Evolutionary conservation across 768 basidiomycete species (phyloP).

Genomic region (Steccherinum ochraceum): DNA sequence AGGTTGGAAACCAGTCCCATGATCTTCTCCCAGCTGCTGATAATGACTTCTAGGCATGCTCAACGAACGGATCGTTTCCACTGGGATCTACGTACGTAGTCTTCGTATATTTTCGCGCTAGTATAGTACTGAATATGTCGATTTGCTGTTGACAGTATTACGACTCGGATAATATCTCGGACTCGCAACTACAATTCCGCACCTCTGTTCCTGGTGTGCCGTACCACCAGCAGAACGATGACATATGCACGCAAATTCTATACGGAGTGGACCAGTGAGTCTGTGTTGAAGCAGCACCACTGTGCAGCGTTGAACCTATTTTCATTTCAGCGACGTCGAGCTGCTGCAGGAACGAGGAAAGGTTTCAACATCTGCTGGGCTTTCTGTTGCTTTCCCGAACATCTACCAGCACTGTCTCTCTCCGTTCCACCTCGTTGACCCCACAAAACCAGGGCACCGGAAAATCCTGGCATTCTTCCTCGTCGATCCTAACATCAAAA

Average conservation of each 20-base stretch:
- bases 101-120: too few species aligned
- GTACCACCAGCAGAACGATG: slow-evolving; percentile 15
- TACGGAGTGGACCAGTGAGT: slow-evolving; percentile 11
- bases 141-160: slow-evolving; percentile 13
- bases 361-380: slow-evolving; percentile 21
- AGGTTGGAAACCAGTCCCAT: slow-evolving; percentile 16
- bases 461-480: slow-evolving; percentile 35
- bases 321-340: slow-evolving; percentile 1
- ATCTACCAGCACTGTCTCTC: slow-evolving; percentile 30
- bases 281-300: background rate
- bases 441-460: slow-evolving; percentile 28
- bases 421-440: slow-evolving; percentile 28
- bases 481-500: slow-evolving; percentile 26
- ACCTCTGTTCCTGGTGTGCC: slow-evolving; percentile 11
- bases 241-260: slow-evolving; percentile 5
- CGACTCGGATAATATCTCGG: slow-evolving; percentile 26
- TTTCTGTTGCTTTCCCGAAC: slow-evolving; percentile 31
- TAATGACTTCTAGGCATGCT: slow-evolving; percentile 6
- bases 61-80: slow-evolving; percentile 12
- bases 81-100: background rate
- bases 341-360: slow-evolving; percentile 21
- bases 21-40: slow-evolving; percentile 13
- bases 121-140: too few species aligned
- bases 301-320: too few species aligned
- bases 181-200: slow-evolving; percentile 27